These are phyloP conservation scores for Blastocystis sp. DNA, from an alignment of 352 stramenopile genomes.

Conservation along the genomic window DNA sequence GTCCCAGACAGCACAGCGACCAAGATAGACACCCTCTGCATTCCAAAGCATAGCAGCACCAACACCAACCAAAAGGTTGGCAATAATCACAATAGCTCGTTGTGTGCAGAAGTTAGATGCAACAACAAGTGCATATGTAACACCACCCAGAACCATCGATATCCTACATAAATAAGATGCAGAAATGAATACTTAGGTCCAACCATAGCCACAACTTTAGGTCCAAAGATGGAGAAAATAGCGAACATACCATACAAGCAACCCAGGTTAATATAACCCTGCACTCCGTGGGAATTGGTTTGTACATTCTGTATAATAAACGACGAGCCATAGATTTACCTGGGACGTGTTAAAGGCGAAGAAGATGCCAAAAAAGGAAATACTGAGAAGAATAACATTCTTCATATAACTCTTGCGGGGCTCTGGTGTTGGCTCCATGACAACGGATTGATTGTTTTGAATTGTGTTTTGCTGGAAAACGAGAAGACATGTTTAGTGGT, in stretches of 20 bases:
- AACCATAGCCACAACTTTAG: constrained; percentile 44
- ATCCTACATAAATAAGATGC: not conserved
- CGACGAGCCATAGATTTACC: not conserved
- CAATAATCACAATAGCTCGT: not conserved
- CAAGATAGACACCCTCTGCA: constrained; percentile 62
- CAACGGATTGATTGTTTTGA: not conserved
- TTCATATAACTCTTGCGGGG: constrained; percentile 56
- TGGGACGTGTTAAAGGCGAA: constrained; percentile 64
- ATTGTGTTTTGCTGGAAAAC: constrained; percentile 6
- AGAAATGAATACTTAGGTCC: constrained; percentile 41
- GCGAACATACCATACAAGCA: constrained; percentile 62
- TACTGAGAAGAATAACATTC: constrained; percentile 55
- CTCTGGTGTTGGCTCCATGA: not conserved
- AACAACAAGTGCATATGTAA: constrained; percentile 60
- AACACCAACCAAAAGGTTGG: constrained; percentile 61
- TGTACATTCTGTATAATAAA: constrained; percentile 31
- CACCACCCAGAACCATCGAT: constrained; percentile 63
- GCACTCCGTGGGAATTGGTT: constrained; percentile 46
- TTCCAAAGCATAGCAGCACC: constrained; percentile 63
- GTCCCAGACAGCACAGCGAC: constrained; percentile 45
- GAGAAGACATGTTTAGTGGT: not conserved
- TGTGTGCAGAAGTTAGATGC: constrained; percentile 22
- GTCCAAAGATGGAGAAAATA: constrained; percentile 52
- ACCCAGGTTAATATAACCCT: constrained; percentile 63
- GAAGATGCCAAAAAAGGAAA: constrained; percentile 64